These are phyloP conservation scores for Meredithiella fracta DNA, from an alignment of 2,329 filamentous ascomycete species.

Conservation along the genomic window DNA sequence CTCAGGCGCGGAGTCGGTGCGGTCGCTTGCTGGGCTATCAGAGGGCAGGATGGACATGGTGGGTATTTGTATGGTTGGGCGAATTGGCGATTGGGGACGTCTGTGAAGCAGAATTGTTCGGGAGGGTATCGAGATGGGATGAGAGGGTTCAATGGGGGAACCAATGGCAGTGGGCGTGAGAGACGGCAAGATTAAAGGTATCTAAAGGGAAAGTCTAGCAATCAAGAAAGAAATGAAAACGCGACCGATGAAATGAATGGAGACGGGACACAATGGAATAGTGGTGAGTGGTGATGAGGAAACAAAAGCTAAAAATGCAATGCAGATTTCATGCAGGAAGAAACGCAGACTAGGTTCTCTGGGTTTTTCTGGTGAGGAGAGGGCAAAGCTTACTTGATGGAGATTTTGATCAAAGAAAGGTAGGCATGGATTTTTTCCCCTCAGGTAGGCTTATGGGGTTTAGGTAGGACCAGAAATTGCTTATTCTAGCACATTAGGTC, in stretches of 20 bases:
- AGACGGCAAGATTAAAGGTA: not conserved
- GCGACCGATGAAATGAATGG: conserved; percentile 5
- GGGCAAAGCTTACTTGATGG: not conserved
- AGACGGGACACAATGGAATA: not conserved
- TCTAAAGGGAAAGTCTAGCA: conserved; percentile 1
- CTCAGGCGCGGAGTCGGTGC: conserved; percentile 17
- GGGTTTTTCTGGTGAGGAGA: not conserved
- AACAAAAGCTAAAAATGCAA: not conserved
- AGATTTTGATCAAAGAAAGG: not conserved
- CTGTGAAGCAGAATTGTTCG: not conserved
- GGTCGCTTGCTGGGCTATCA: conserved; percentile 22
- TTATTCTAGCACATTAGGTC: not conserved
- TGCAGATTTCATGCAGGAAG: not conserved
- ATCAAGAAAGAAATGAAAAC: conserved; percentile 4
- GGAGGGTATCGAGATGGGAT: not conserved
- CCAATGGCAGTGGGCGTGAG: not conserved
- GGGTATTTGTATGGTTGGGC: not conserved
- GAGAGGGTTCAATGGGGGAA: not conserved
- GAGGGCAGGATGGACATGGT: conserved; percentile 31
- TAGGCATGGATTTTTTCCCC: not conserved
- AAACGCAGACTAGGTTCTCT: not conserved
- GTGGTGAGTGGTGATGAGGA: not conserved
- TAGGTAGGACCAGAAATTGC: not conserved
- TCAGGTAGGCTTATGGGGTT: not conserved
- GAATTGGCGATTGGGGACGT: not conserved